Base-by-base conservation (phyloP, 2,329 filamentous ascomycete genomes). In the Massarina eburnea region DNA sequence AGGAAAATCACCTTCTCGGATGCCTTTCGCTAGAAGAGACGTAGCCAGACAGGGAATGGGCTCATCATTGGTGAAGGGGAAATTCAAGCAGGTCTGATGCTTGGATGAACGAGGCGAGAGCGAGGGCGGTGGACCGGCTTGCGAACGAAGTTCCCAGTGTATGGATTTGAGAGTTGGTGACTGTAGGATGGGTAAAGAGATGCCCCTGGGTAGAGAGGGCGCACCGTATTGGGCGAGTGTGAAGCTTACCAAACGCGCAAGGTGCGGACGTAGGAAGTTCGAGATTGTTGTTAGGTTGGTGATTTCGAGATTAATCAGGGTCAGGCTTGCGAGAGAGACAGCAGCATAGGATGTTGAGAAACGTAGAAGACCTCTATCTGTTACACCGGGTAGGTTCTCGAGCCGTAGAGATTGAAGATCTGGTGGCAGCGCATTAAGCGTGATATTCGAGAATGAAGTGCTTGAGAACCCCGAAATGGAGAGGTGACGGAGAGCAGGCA, bases 1-100 rank as follows among this genome's bases (percentile, higher is more conserved):
- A 0, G 88, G 87, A 58, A 91, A 88, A 0, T 82, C 82, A 4
- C 73, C 72, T 1, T 79, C 76, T 4, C 69, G 68, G 52, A 91
- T 87, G 57, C 82, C 83, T 46, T 76, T 75, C 1, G 85, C 82
- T 7, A 91, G 75, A 37, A 86, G 80, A 4, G 77, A 74, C 40
- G 86, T 84, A 1, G 85, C 82, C 6, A 72, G 64, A 10, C 74
- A 72, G 27, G 76, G 72, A 32, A 76, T 72, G 21, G 81, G 79
- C 26, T 65, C 62, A 8, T 49, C 15, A 24, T 58, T 59, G 0
- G 47, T 24, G 17, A 59, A 62, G 7, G 58, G 55, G 30, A 61
- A 62, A 18, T 43, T 30, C 18, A 27, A n/a, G n/a, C n/a, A n/a
- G 26, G 3, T 43, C 24, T 4, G 22, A 8, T 8, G 43, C 22